These are phyloP conservation scores for Myriangium duriaei DNA, from an alignment of 2,329 filamentous ascomycete species.

Conservation along the genomic window DNA sequence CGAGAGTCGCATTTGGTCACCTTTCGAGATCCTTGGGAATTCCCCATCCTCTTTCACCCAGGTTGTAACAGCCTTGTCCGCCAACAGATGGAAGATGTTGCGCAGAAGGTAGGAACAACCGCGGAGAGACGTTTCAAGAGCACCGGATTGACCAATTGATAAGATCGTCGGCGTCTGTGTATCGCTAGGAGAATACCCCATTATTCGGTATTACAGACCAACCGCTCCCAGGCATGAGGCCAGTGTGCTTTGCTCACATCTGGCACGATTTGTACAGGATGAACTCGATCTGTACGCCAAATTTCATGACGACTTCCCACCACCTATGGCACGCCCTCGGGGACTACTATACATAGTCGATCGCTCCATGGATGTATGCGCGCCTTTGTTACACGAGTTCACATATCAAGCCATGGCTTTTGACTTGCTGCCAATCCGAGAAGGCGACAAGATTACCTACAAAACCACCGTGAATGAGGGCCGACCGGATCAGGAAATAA, in stretches of 20 bases:
- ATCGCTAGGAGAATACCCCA: slow-evolving; percentile 83
- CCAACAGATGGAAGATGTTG: slow-evolving; percentile 69
- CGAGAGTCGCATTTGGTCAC: slow-evolving; percentile 84
- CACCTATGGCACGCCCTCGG: slow-evolving; percentile 62
- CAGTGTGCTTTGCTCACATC: slow-evolving; percentile 69
- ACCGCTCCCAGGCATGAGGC: slow-evolving; percentile 69
- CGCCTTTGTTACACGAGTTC: slow-evolving; percentile 86
- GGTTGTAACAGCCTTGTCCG: slow-evolving; percentile 74
- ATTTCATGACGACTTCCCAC: slow-evolving; percentile 73
- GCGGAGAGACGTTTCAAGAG: not conserved
- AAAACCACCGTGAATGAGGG: slow-evolving; percentile 69
- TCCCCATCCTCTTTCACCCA: slow-evolving; percentile 83
- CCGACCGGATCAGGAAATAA: slow-evolving; percentile 56
- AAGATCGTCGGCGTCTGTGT: slow-evolving; percentile 81
- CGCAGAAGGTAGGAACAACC: slow-evolving; percentile 62
- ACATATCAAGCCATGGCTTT: slow-evolving; percentile 98
- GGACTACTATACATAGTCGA: slow-evolving; percentile 80
- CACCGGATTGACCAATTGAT: slow-evolving; percentile 1
- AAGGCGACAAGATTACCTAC: slow-evolving; percentile 79
- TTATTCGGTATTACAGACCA: slow-evolving; percentile 82
- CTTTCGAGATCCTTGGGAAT: slow-evolving; percentile 91
- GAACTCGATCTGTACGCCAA: slow-evolving; percentile 83
- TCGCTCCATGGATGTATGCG: slow-evolving; percentile 80
- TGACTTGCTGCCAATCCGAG: slow-evolving; percentile 77
- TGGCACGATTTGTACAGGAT: slow-evolving; percentile 82